A percentile compares a stretch with the other conserved stretches of the same genome.
phyloP scores from a whole-genome alignment of 2,329 filamentous ascomycete genomes.

The Canariomyces notabilis region DNA sequence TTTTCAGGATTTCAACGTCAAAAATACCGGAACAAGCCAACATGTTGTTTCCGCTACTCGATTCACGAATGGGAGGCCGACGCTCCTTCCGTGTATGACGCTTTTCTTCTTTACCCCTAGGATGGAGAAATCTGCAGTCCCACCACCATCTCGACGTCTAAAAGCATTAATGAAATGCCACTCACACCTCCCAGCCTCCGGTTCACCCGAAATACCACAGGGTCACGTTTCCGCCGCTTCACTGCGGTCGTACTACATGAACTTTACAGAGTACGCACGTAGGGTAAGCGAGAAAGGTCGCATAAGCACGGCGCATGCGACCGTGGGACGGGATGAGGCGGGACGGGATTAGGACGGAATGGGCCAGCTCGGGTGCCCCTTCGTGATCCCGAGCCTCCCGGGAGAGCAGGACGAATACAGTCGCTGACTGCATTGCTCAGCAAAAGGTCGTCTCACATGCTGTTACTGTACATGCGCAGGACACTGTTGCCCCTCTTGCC shows the following conservation, averaged over 20 bases:
- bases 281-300: slow-evolving; percentile 1
- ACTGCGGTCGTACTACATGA: slow-evolving; percentile 12
- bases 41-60: not conserved
- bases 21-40: too few species aligned
- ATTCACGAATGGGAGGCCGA: not conserved
- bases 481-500: too few species aligned
- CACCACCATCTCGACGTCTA: not conserved
- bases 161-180: not conserved
- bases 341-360: not conserved
- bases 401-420: not conserved
- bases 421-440: too few species aligned
- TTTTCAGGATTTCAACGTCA: not conserved
- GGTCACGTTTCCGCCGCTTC: not conserved
- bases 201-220: not conserved
- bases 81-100: not conserved
- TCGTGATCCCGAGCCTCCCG: not conserved
- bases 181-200: not conserved
- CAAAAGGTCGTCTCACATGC: too few species aligned
- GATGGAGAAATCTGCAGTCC: not conserved
- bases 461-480: too few species aligned
- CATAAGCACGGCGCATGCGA: slow-evolving; percentile 5
- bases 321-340: not conserved
- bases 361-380: not conserved
- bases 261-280: not conserved
- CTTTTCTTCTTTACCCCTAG: not conserved